phyloP scores from a whole-genome alignment of 108 stramenopile species.

The Nitzschia putrida region DNA sequence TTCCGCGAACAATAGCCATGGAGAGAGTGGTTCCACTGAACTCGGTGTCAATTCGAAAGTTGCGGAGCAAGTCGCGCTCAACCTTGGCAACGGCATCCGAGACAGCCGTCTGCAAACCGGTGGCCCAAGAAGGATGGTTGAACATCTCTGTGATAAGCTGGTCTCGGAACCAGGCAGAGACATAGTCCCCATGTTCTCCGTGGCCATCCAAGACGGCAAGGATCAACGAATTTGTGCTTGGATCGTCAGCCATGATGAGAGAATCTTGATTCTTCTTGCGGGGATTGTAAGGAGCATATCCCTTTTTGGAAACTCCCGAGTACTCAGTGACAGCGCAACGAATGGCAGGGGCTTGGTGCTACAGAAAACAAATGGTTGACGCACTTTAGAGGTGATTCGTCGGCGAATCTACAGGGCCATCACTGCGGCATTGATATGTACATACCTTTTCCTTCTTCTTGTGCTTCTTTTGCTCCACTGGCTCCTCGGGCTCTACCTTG shows the following conservation, averaged over 20 bases:
- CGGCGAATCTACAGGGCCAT: not conserved
- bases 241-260: constrained; percentile 94
- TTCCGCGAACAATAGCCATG: constrained; percentile 90
- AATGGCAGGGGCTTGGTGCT: constrained; percentile 42
- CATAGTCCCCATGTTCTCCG: constrained; percentile 95
- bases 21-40: constrained; percentile 96
- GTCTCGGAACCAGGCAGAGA: constrained; percentile 89
- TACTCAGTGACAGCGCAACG: constrained; percentile 91
- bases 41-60: constrained; percentile 92
- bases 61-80: constrained; percentile 85
- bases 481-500: constrained; percentile 37
- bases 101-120: constrained; percentile 73
- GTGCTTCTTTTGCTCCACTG: constrained; percentile 24
- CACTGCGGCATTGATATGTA: not conserved
- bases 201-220: constrained; percentile 97
- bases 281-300: constrained; percentile 98
- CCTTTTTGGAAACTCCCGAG: constrained; percentile 95
- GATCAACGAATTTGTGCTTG: constrained; percentile 86
- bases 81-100: constrained; percentile 86
- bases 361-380: not conserved
- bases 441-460: constrained; percentile 36
- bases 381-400: too few relatives aligned
- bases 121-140: constrained; percentile 81
- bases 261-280: constrained; percentile 99
- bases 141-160: constrained; percentile 87